These are phyloP conservation scores for Dalbergia oliveri DNA, from an alignment of 306 rosid genomes.

Conservation along the genomic window DNA sequence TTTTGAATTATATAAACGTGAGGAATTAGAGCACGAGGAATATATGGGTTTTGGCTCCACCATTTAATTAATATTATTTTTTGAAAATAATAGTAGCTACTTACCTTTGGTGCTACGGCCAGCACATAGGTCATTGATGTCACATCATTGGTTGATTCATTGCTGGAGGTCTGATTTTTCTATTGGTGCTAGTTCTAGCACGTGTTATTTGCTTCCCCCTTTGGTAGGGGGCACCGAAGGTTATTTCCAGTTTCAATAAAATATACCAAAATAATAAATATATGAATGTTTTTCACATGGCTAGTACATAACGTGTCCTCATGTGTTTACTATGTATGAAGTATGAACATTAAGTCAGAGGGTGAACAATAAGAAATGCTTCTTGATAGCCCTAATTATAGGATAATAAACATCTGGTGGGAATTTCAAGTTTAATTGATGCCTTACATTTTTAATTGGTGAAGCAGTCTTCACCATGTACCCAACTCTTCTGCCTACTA, in stretches of 20 bases:
- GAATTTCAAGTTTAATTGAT: no score
- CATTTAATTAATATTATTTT: not conserved
- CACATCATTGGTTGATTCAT: not conserved
- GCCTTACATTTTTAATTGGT: no score
- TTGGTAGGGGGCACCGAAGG: not conserved
- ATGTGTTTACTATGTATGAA: not conserved
- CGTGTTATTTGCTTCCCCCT: conserved; percentile 24
- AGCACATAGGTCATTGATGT: not conserved
- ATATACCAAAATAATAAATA: not conserved
- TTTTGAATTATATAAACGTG: not conserved
- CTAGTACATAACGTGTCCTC: not conserved
- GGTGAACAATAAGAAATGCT: no score
- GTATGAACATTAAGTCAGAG: not conserved
- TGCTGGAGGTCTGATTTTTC: not conserved
- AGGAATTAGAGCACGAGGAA: conserved; percentile 41
- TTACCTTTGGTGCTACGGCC: not conserved
- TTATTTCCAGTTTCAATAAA: not conserved
- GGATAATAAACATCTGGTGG: no score
- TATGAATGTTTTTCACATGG: not conserved
- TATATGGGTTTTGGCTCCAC: not conserved
- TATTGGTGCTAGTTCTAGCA: conserved; percentile 11
- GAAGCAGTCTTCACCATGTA: no score
- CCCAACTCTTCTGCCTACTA: no score
- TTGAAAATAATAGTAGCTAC: not conserved
- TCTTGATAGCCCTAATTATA: no score